Base-by-base conservation (phyloP, 2,329 filamentous ascomycete species). In the Aspergillus niger region DNA sequence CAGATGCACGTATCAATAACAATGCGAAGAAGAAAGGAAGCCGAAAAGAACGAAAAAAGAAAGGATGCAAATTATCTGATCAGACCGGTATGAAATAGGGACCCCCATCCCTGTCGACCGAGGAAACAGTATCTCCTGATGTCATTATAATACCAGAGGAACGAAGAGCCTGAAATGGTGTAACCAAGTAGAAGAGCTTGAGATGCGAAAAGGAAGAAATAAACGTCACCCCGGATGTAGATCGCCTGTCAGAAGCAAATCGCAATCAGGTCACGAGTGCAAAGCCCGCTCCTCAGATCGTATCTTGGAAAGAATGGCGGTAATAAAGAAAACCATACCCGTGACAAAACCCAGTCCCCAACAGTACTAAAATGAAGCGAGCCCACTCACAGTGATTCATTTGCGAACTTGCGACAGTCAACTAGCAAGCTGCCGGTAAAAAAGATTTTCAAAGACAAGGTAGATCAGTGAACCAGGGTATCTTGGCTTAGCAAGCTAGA, bases 21-120 rank as follows among this genome's bases (percentile, higher is more conserved):
- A 56, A 63, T 51, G 57, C 53, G 59, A 56, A 54, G 57, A 59
- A 44, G 47, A 38, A 53, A 58, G 50, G 52, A 62, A 57, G 59
- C 51, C 57, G 59, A 67, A 59, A 67, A 69, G 68, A 65, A 68
- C 32, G 32, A 72, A 63, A 67, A 67, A 67, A 69, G 64, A 65
- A 56, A 62, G 59, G 57, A 57, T 56, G 53, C 54, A 66, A 56
- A 52, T 52, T 58, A 59, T 59, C 54, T 56, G 52, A 55, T 57
- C 59, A 58, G 62, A 47, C 64, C 56, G 58, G 60, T 65, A 60
- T 60, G 59, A 71, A 68, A 65, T 66, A 65, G 56, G 69, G 67
- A 13, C 67, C 58, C 58, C 24, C 59, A 66, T 66, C 66, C 66
- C 63, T 62, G 66, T 60, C 59, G 43, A 58, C 55, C 59, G 62